phyloP scores from a whole-genome alignment of 176 grass and related monocot species.

The Coix lacrymajobi region DNA sequence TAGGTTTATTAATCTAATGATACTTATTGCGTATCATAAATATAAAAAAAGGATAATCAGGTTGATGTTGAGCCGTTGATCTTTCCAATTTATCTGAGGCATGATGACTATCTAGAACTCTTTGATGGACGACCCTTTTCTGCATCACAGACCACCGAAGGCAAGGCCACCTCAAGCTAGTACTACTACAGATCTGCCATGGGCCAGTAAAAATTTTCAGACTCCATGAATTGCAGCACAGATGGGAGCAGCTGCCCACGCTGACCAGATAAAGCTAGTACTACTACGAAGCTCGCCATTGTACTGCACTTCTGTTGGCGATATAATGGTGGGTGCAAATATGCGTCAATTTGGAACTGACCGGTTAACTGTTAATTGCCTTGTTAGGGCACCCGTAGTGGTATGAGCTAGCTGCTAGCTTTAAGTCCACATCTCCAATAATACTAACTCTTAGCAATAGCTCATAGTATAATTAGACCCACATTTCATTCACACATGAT shows the following conservation, averaged over 20 bases:
- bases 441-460: no score
- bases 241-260: background rate
- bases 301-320: background rate
- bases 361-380: background rate
- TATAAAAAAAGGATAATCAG: background rate
- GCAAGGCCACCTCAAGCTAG: background rate
- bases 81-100: background rate
- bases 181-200: background rate
- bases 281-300: background rate
- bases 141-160: background rate
- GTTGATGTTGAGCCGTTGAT: background rate
- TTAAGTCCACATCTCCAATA: no score
- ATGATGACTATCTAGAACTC: background rate
- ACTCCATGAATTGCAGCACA: constrained; percentile 7
- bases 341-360: background rate
- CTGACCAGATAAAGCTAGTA: background rate
- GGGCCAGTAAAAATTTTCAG: background rate
- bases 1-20: no score
- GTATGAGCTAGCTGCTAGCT: no score
- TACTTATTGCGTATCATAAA: no score
- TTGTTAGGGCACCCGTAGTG: no score
- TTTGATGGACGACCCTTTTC: background rate
- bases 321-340: background rate
- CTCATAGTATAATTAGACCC: no score
- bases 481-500: no score